Conservation (phyloP, 768 basidiomycete species). For the Scleroderma citrinum region DNA sequence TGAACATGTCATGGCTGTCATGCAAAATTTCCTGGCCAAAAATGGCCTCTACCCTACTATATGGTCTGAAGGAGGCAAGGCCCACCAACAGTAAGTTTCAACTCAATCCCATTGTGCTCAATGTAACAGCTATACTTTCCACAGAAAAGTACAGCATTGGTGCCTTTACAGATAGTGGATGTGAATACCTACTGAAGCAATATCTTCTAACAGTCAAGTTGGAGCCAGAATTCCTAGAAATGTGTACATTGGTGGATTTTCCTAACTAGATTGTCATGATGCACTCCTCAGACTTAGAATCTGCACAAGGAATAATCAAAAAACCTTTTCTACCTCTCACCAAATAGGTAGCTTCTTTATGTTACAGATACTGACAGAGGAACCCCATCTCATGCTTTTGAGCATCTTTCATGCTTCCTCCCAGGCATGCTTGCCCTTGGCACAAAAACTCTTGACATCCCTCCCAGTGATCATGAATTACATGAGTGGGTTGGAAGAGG, state of each 20-base stretch:
- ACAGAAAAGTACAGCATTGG: conserved; percentile 46
- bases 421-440: conserved; percentile 62
- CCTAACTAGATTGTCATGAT: neutral
- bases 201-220: conserved; percentile 45
- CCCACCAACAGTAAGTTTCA: conserved; percentile 15
- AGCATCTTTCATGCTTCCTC: conserved; percentile 69
- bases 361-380: conserved; percentile 45
- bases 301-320: conserved; percentile 47
- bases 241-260: conserved; percentile 38
- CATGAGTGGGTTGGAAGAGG: conserved; percentile 60
- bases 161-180: conserved; percentile 55
- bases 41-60: conserved; percentile 15
- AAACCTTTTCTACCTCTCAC: conserved; percentile 54
- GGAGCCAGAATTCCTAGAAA: conserved; percentile 40
- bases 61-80: conserved; percentile 15
- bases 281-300: conserved; percentile 38
- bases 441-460: conserved; percentile 40
- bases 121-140: neutral
- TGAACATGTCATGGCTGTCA: conserved; percentile 31
- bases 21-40: conserved; percentile 11
- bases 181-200: conserved; percentile 65
- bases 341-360: conserved; percentile 54
- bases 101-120: neutral
- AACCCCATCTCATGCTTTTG: conserved; percentile 39
- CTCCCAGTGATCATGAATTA: conserved; percentile 29